These are phyloP conservation scores for Celoporthe dispersa DNA, from an alignment of 2,329 filamentous ascomycete species.

Conservation along the genomic window DNA sequence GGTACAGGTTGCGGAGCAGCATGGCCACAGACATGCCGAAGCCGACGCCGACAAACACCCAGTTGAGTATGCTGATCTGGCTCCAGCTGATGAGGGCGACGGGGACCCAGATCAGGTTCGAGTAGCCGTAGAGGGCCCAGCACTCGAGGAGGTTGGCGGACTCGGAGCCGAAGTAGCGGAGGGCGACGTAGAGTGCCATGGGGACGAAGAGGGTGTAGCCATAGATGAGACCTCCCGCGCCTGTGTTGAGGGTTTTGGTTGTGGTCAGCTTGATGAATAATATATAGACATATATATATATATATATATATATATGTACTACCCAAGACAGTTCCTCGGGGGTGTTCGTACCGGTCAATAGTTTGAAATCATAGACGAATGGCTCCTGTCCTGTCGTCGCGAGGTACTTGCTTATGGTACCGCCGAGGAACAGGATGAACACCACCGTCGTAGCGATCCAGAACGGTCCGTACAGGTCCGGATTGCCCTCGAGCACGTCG, in stretches of 20 bases:
- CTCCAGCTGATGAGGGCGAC: conserved; percentile 93
- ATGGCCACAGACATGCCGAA: conserved; percentile 84
- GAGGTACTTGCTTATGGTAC: conserved; percentile 92
- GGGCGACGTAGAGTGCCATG: conserved; percentile 79
- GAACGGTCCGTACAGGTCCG: conserved; percentile 94
- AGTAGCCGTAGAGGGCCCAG: conserved; percentile 94
- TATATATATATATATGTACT: too few relatives aligned
- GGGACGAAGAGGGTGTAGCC: conserved; percentile 92
- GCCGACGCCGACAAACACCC: conserved; percentile 86
- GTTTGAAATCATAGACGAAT: conserved; percentile 89
- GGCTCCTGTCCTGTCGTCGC: conserved; percentile 68
- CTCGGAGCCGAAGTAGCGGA: conserved; percentile 96
- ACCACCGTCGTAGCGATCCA: conserved; percentile 99
- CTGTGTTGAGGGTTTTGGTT: conserved; percentile 41
- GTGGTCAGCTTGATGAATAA: background rate
- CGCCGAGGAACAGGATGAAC: conserved; percentile 91
- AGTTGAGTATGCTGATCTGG: conserved; percentile 84
- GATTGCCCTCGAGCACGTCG: conserved; percentile 94
- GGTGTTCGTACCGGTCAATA: conserved; percentile 72
- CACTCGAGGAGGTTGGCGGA: conserved; percentile 92
- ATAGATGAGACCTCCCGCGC: conserved; percentile 90
- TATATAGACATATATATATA: too few relatives aligned
- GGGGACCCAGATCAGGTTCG: conserved; percentile 95
- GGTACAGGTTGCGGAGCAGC: conserved; percentile 83
- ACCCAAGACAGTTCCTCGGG: too few relatives aligned